Evolutionary conservation across 208 protist genomes (phyloP).

Genomic region (Leishmania major): DNA sequence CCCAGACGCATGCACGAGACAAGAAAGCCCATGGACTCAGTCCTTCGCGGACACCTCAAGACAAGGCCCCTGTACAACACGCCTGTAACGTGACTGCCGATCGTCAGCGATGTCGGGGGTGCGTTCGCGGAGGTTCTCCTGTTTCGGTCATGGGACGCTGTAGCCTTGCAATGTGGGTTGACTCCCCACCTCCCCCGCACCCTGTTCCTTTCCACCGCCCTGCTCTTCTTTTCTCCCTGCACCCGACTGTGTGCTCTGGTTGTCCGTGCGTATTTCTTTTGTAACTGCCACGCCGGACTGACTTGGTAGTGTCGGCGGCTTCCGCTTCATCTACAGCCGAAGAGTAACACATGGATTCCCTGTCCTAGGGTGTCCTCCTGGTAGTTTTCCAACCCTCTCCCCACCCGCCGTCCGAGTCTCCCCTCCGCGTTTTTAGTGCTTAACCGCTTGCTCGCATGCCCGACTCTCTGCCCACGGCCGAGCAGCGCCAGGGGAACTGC

Average conservation of each 20-base stretch:
- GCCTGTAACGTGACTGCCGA: background rate
- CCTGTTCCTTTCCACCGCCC: background rate
- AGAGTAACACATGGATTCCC: background rate
- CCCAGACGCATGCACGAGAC: background rate
- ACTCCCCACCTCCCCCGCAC: no score
- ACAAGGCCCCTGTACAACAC: background rate
- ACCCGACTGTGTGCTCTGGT: background rate
- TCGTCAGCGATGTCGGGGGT: background rate
- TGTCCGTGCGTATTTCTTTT: background rate
- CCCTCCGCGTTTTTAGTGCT: no score
- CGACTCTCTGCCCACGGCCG: background rate
- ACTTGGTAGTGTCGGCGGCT: background rate
- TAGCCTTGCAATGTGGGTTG: background rate
- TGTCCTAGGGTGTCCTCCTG: no score
- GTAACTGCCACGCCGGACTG: background rate
- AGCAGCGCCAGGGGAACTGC: background rate
- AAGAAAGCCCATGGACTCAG: background rate
- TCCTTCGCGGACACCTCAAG: background rate
- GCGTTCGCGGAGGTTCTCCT: background rate
- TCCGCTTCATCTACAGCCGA: background rate
- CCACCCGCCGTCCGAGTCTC: background rate
- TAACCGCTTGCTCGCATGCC: background rate
- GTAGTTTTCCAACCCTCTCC: background rate
- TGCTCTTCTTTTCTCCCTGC: background rate
- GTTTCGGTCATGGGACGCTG: background rate